Percentiles rank a stretch among this genome's conserved stretches.
phyloP scores from a whole-genome alignment of 2,329 filamentous ascomycete genomes.

The Calonectria hawksworthii region DNA sequence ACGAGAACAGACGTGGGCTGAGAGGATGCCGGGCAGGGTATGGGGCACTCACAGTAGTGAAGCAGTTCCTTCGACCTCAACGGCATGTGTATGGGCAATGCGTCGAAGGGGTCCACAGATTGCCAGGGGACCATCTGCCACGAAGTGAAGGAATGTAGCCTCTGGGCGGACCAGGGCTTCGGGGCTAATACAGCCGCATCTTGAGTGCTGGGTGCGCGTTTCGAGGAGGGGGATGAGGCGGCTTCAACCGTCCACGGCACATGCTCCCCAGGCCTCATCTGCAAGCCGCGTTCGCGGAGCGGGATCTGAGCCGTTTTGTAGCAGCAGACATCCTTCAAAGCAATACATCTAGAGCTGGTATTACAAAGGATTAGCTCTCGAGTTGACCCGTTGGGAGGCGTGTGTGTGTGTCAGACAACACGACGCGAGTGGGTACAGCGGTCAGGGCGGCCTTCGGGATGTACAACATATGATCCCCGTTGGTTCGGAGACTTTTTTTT shows the following conservation, averaged over 20 bases:
- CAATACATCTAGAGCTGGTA: background rate
- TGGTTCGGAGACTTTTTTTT: background rate
- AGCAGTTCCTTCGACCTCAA: conserved; percentile 3
- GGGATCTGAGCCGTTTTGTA: background rate
- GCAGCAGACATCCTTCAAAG: background rate
- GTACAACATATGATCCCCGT: background rate
- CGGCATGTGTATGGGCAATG: conserved; percentile 2
- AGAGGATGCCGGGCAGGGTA: background rate
- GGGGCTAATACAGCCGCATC: background rate
- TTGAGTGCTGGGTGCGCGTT: background rate
- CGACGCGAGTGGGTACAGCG: background rate
- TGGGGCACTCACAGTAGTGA: conserved; percentile 1
- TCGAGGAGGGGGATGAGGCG: background rate
- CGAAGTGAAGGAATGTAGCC: background rate
- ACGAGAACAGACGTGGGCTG: background rate
- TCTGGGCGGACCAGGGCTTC: background rate
- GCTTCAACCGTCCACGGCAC: background rate
- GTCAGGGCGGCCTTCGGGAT: background rate
- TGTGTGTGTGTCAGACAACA: background rate
- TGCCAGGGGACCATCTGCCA: conserved; percentile 10
- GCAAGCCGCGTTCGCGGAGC: background rate
- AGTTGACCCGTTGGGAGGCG: background rate
- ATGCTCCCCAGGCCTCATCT: background rate
- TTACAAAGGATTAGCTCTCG: background rate
- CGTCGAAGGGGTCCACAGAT: background rate